Base-by-base conservation (phyloP, 345 rosid genomes). In the Litchi chinensis region DNA sequence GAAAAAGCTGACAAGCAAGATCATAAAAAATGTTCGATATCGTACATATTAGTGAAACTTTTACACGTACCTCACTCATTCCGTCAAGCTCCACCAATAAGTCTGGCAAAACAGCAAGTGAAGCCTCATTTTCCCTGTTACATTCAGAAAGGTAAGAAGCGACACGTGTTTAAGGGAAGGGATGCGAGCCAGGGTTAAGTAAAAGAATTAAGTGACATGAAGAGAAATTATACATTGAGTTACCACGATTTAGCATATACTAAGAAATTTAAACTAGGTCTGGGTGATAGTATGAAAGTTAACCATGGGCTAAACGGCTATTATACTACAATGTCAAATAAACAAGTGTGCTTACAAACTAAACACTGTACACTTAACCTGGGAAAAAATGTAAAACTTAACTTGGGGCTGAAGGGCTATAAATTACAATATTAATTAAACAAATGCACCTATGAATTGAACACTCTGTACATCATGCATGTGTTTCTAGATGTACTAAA, bases 61-160 rank as follows among this genome's bases (percentile, higher is more conserved):
- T 13, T 70, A 80, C 10, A 46, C 83, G 77, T 76, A 93, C 99
- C 98, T 94, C 95, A 19, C 79, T 85, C 99, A 96, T 89, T 15
- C 87, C 74, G 75, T 96, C 99, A 77, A 96, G 94, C 89, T 96
- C 99, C 80, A 83, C 68, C 65, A 96, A 80, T 65, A 96, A 86
- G 83, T 94, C 98, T 70, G 99, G 91, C 78, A 96, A 89, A 79
- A 96, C 99, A 80, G 98, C 91, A 83, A 96, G 98, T 70, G 98
- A 96, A 5, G 99, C 99, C 87, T 96, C 99, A 86, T 96, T 96
- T 88, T 96, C 99, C 90, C 99, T 96, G 86, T 65, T 66, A 81
- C 50, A 76, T 79, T 67, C 18, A 70, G 28, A 64, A 79, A 65
- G 64, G 65, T 66, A 18, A 39, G 10, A 76, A 66, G 37, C 12